phyloP scores from a whole-genome alignment of 2,329 filamentous ascomycete species.

The Epichloe baconii region DNA sequence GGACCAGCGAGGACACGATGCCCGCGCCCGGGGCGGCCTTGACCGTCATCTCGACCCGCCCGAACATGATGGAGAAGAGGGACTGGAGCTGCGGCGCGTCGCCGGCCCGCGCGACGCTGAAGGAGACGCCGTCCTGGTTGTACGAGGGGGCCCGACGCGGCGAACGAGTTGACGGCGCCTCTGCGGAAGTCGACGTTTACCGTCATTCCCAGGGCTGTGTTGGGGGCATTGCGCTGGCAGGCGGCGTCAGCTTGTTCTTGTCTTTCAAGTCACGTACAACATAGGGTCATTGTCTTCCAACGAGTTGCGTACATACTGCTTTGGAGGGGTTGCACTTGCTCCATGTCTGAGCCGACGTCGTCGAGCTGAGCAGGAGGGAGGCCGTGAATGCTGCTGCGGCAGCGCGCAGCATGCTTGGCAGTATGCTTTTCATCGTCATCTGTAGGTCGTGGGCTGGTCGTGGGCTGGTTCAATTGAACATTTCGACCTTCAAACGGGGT shows the following conservation, averaged over 20 bases:
- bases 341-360: conserved; percentile 25
- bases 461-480: background rate
- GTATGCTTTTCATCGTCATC: background rate
- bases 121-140: conserved; percentile 60
- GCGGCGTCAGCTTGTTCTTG: background rate
- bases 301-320: conserved; percentile 15
- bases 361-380: conserved; percentile 7
- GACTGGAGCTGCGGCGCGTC: conserved; percentile 79
- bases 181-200: conserved; percentile 73
- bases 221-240: conserved; percentile 49
- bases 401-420: background rate
- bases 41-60: conserved; percentile 72
- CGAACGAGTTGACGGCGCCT: conserved; percentile 68
- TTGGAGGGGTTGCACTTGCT: conserved; percentile 25
- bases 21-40: conserved; percentile 79
- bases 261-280: too few relatives aligned
- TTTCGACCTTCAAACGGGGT: background rate
- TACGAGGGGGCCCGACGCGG: conserved; percentile 60
- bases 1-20: conserved; percentile 83
- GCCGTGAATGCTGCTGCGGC: conserved; percentile 3
- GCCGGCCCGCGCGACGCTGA: conserved; percentile 65
- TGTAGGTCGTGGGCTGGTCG: background rate
- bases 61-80: conserved; percentile 99
- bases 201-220: conserved; percentile 73
- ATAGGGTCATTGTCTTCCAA: too few relatives aligned